Evolutionary conservation across 805 yeast genomes (phyloP).

Genomic region (Metschnikowia aberdeeniae): DNA sequence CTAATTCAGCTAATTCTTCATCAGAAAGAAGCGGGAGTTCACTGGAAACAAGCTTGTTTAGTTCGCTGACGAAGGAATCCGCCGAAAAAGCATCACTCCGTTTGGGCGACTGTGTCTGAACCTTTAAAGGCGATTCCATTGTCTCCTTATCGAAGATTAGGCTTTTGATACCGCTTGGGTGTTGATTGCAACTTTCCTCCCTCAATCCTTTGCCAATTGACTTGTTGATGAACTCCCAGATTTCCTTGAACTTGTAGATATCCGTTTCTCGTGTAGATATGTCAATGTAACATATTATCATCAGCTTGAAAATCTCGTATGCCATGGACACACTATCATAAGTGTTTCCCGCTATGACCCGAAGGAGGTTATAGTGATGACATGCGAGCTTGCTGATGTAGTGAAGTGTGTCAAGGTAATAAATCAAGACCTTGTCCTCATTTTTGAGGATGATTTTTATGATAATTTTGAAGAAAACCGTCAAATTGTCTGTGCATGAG

Average conservation of each 20-base stretch:
- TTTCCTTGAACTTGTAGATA: slow-evolving; percentile 26
- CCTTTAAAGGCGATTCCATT: slow-evolving; percentile 35
- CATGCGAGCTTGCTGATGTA: slow-evolving; percentile 28
- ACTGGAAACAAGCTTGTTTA: slow-evolving; percentile 19
- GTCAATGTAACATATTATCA: slow-evolving; percentile 33
- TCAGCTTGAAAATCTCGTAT: slow-evolving; percentile 33
- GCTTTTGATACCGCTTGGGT: slow-evolving; percentile 3
- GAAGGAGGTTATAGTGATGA: slow-evolving; percentile 22
- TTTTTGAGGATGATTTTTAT: slow-evolving; percentile 33
- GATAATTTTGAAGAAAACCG: slow-evolving; percentile 38
- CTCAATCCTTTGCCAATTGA: slow-evolving; percentile 20
- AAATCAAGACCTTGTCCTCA: slow-evolving; percentile 38
- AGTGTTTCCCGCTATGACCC: slow-evolving; percentile 28
- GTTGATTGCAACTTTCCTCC: slow-evolving; percentile 2
- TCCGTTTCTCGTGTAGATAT: slow-evolving; percentile 31
- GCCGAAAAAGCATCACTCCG: slow-evolving; percentile 20
- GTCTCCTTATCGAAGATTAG: slow-evolving; percentile 22
- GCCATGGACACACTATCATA: slow-evolving; percentile 26
- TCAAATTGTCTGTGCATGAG: slow-evolving; percentile 35
- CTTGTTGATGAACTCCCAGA: slow-evolving; percentile 35
- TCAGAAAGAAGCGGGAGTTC: slow-evolving; percentile 10
- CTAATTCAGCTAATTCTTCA: slow-evolving; percentile 17
- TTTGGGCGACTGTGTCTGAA: slow-evolving; percentile 19
- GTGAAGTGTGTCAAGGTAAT: slow-evolving; percentile 40
- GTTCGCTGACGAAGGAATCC: slow-evolving; percentile 26